Evolutionary conservation across 2,329 filamentous ascomycete species (phyloP).

Genomic region (Hysterium pulicare): DNA sequence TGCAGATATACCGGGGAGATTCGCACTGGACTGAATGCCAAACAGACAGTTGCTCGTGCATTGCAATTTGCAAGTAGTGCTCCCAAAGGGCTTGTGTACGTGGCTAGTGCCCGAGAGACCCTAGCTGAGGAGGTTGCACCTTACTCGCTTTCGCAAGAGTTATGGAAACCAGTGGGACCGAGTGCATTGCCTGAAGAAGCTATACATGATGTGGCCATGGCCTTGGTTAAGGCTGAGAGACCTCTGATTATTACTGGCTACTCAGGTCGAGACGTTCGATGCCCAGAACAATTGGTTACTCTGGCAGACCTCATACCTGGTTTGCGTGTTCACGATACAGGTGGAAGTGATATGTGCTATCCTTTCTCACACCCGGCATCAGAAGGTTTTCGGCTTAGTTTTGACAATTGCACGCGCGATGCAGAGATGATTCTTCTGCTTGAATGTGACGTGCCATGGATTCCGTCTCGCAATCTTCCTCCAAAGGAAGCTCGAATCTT

Average conservation of each 20-base stretch:
- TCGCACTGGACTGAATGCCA: conserved; percentile 23
- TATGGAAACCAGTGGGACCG: conserved; percentile 14
- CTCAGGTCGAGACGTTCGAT: conserved; percentile 12
- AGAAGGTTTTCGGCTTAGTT: conserved; percentile 11
- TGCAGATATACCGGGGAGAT: conserved; percentile 30
- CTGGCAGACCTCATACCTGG: conserved; percentile 14
- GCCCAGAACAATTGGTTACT: conserved; percentile 9
- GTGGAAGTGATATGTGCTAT: conserved; percentile 18
- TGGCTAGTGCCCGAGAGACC: conserved; percentile 14
- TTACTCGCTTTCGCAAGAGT: conserved; percentile 14
- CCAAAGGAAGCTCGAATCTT: conserved; percentile 53
- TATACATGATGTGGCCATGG: conserved; percentile 8
- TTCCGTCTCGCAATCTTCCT: conserved; percentile 47
- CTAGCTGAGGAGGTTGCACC: conserved; percentile 14
- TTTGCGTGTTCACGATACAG: conserved; percentile 15
- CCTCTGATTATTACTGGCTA: conserved; percentile 21
- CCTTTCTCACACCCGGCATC: conserved; percentile 17
- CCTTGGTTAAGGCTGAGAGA: conserved; percentile 11
- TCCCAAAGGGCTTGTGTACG: conserved; percentile 20
- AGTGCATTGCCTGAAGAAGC: conserved; percentile 15
- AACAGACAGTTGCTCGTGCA: conserved; percentile 22
- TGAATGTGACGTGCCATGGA: conserved; percentile 23
- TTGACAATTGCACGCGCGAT: conserved; percentile 12
- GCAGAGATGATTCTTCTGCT: conserved; percentile 17
- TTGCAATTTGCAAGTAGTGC: conserved; percentile 24